Base-by-base conservation (phyloP, 129 eudicot species). In the Escallonia rubra region DNA sequence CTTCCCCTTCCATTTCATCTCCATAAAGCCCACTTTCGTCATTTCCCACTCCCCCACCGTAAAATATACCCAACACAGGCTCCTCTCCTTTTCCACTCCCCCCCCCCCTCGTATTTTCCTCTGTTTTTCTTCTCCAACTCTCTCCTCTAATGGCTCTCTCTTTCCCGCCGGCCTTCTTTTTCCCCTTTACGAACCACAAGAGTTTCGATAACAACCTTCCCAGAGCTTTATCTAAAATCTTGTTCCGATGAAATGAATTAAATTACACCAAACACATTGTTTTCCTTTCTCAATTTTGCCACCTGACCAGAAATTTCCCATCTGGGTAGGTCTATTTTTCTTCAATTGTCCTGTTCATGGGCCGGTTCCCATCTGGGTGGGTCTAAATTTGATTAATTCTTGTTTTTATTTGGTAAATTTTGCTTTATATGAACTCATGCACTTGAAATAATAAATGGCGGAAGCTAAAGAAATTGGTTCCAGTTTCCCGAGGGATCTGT, bases 1-100 rank as follows among this genome's bases (percentile, higher is more conserved):
- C 14, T 8, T 67, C 52, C 34, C 15, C 15, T 51, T 66, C 10
- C 50, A 3, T 42, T 11, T 13, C 47, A 14, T 16, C 56, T 5
- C 2, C 43, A 8, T 23, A 23, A 23, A 70, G 80, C 74, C 58
- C 38, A 40, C 1, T 67, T 62, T 63, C 78, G 85, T 76, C 81
- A 63, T 49, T 77, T 54, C 2, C 10, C 81, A 63, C 42, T 77
- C 47, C 2, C 10, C 0, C 10, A 23, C 23, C 41, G 4, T 10
- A 10, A 3, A 43, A 60, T 47, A 49, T 53, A 67, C 12, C 13
- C 12, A 47, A 47, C 52, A 71, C 38, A 38, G 23, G 51, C 62
- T 61, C 43, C 58, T 73, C 61, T 5, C 13, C 48, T 71, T 61
- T 61, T 61, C 3, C 1, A 40, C 14, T 48, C 54, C 49, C 55